phyloP scores from a whole-genome alignment of 2,329 filamentous ascomycete genomes.

The Periconia sp. region DNA sequence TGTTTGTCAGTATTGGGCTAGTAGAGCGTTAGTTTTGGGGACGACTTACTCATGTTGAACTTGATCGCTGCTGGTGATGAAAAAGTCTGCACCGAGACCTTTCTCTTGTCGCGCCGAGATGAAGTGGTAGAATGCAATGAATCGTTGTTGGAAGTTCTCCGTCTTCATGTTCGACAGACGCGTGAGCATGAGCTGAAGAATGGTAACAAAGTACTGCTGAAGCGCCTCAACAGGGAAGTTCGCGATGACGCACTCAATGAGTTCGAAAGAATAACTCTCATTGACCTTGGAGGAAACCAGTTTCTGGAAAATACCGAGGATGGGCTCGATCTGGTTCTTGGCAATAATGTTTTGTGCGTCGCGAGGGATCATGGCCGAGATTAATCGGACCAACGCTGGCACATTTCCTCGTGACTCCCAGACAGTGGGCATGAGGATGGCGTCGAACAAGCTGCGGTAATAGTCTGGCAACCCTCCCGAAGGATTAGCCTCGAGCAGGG shows the following conservation, averaged over 20 bases:
- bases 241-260: conserved; percentile 78
- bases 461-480: conserved; percentile 75
- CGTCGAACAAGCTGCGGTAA: conserved; percentile 76
- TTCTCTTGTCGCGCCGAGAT: conserved; percentile 76
- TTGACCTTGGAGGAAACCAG: conserved; percentile 80
- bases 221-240: conserved; percentile 74
- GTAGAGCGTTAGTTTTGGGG: background rate
- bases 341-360: conserved; percentile 71
- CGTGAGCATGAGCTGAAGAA: conserved; percentile 80
- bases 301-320: conserved; percentile 95
- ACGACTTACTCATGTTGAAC: conserved; percentile 66
- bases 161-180: conserved; percentile 71
- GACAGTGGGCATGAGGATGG: conserved; percentile 76
- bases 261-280: conserved; percentile 84
- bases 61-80: conserved; percentile 79
- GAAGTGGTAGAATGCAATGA: conserved; percentile 93
- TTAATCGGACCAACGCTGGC: conserved; percentile 81
- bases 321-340: conserved; percentile 79
- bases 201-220: conserved; percentile 74
- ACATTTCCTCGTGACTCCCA: conserved; percentile 95
- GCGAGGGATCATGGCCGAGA: conserved; percentile 81
- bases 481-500: conserved; percentile 84
- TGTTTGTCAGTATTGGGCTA: conserved; percentile 17
- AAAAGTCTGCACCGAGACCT: conserved; percentile 90
- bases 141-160: conserved; percentile 82